Base-by-base conservation (phyloP, 2,329 filamentous ascomycete genomes). In the Venturia oleaginea region DNA sequence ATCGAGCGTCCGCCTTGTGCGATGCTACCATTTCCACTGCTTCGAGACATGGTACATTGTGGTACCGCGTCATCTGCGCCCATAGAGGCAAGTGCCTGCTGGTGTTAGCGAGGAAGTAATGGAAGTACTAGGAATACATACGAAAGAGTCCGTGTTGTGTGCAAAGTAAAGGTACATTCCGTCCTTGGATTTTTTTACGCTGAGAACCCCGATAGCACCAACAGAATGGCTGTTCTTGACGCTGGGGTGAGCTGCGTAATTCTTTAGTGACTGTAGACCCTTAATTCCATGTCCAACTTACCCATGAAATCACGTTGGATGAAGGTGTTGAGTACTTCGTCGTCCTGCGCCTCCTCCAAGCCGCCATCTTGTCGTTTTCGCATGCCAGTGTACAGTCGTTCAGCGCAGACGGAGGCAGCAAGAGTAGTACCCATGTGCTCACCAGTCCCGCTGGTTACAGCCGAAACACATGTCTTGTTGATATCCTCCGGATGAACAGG, bases 391-490 rank as follows among this genome's bases (percentile, higher is more conserved):
- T 92, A 96, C 32, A 99, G 81, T 57, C 94, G 85, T 68, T 93
- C 89, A 0, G 92, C 92, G 72, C 92, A 96, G 64, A 88, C 87
- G 65, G 88, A 87, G 7, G 94, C 92, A 13, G 94, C 93, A 83
- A 95, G 88, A 0, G 92, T 95, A 0, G 93, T 97, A 42, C 92
- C 90, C 89, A 99, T 99, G 73, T 99, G 94, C 76, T 99, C 94
- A 59, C 94, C 94, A 2, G 94, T 99, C 34, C 94, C 94, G 72
- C 91, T 96, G 46, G 92, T 95, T 27, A 97, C 91, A 32, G 88
- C 86, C 37, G 91, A 93, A 34, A 96, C 91, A 57, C 83, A 85
- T 8, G 86, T 82, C 57, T 81, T 79, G 2, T 90, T 85, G 7
- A 84, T 79, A 71, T 97, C 92, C 37, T 84, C 81, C 1, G 84